Percentiles rank a stretch among this genome's conserved stretches.
Conservation (phyloP, 2,329 filamentous ascomycete species). For the Boeremia lycopersici region DNA sequence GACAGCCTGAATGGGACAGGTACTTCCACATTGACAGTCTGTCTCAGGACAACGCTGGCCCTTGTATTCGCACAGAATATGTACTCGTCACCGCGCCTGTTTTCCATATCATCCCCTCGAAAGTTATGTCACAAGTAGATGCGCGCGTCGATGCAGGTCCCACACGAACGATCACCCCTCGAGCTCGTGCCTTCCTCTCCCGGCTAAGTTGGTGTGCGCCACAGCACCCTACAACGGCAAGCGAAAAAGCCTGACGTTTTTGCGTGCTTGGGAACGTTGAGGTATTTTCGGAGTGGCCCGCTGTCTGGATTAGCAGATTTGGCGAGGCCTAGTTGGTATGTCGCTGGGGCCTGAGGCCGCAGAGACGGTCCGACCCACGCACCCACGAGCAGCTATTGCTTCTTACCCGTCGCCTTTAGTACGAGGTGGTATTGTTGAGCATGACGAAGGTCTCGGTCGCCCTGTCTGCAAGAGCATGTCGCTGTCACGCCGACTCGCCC, state of each 20-base stretch:
- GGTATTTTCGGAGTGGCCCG: slow-evolving; percentile 1
- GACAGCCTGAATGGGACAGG: slow-evolving; percentile 1
- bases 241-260: background rate
- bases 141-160: slow-evolving; percentile 6
- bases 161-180: slow-evolving; percentile 3
- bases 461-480: background rate
- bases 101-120: background rate
- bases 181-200: slow-evolving; percentile 18
- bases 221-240: background rate
- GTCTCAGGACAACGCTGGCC: background rate
- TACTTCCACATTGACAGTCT: background rate
- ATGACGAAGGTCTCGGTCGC: slow-evolving; percentile 3
- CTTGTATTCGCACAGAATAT: slow-evolving; percentile 1
- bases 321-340: slow-evolving; percentile 1
- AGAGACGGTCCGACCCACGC: slow-evolving; percentile 9
- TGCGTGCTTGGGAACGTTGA: background rate
- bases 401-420: background rate
- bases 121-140: background rate
- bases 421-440: slow-evolving; percentile 3
- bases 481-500: background rate
- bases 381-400: background rate
- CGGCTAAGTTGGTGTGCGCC: slow-evolving; percentile 6
- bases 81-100: background rate
- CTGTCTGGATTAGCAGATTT: background rate
- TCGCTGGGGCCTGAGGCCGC: slow-evolving; percentile 5